These are phyloP conservation scores for Cordyceps javanica DNA, from an alignment of 2,329 filamentous ascomycete genomes.

Conservation along the genomic window DNA sequence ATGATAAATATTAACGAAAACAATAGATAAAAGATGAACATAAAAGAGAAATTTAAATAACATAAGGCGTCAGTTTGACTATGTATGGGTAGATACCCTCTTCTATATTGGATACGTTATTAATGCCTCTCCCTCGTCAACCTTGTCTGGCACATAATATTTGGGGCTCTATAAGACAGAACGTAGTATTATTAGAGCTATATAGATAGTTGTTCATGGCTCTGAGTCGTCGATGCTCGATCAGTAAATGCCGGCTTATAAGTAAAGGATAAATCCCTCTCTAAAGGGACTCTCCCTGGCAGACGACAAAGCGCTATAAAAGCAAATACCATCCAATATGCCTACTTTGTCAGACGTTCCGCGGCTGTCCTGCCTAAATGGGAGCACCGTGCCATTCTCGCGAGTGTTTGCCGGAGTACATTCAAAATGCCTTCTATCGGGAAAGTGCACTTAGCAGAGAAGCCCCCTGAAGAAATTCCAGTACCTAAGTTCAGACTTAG, in stretches of 20 bases:
- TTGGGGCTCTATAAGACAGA: too few relatives aligned
- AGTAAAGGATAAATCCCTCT: neutral
- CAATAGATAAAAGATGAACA: too few relatives aligned
- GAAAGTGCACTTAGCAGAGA: neutral
- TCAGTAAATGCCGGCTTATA: neutral
- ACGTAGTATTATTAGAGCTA: too few relatives aligned
- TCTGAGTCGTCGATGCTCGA: neutral
- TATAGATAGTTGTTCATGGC: neutral
- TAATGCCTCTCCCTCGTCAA: too few relatives aligned
- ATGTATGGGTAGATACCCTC: too few relatives aligned
- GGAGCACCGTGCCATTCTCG: neutral
- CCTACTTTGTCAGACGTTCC: neutral
- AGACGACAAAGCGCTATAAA: neutral
- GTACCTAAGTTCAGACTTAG: neutral
- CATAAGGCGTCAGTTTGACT: too few relatives aligned
- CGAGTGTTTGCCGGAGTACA: neutral
- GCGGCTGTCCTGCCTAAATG: neutral
- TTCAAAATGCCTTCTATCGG: neutral
- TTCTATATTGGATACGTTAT: too few relatives aligned
- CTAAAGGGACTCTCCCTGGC: neutral
- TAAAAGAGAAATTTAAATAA: too few relatives aligned
- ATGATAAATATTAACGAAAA: too few relatives aligned
- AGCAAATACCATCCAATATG: neutral
- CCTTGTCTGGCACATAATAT: too few relatives aligned
- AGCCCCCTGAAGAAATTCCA: neutral